Conservation (phyloP, 176 grass and related monocot species). For the Aegilops umbellulata region DNA sequence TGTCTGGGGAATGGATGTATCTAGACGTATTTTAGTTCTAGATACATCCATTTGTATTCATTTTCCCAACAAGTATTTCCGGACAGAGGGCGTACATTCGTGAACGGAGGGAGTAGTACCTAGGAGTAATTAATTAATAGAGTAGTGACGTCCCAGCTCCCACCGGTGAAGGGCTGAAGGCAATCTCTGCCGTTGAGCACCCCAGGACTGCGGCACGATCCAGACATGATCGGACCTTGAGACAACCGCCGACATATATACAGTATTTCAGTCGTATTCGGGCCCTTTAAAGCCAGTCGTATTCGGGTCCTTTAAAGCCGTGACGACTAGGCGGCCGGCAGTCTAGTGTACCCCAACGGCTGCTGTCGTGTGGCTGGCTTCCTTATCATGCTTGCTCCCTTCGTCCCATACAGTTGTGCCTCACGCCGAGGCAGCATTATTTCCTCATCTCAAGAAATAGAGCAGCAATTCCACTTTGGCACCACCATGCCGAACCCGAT, state of each 20-base stretch:
- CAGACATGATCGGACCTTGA: too few species aligned
- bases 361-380: not conserved
- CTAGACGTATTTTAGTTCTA: too few species aligned
- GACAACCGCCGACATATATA: not conserved
- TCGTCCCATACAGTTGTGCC: not conserved
- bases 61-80: too few species aligned
- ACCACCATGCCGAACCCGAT: conserved; percentile 8
- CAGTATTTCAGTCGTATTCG: not conserved
- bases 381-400: not conserved
- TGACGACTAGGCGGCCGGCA: not conserved
- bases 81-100: too few species aligned
- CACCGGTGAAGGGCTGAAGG: not conserved
- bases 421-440: not conserved
- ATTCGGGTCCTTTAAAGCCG: too few species aligned
- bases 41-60: too few species aligned
- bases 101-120: too few species aligned
- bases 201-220: too few species aligned
- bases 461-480: not conserved
- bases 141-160: not conserved
- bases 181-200: not conserved
- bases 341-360: not conserved
- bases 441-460: not conserved
- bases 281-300: not conserved
- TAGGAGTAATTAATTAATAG: not conserved
- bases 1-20: too few species aligned